A percentile compares a stretch with the other conserved stretches of the same genome.
Conservation (phyloP, 2,329 filamentous ascomycete genomes). For the Claviceps sp. region DNA sequence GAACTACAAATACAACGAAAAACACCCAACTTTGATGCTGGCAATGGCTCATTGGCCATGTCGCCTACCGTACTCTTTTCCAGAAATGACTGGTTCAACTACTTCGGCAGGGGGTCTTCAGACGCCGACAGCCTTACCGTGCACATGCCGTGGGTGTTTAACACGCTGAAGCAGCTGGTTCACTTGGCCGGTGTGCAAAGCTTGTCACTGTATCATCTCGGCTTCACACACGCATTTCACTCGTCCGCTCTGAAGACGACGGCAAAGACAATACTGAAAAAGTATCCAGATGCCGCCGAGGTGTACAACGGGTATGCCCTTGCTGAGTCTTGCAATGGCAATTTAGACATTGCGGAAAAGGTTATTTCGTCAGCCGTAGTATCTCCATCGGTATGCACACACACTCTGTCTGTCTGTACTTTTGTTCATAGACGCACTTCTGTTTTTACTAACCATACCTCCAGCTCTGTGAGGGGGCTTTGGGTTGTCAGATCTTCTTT, state of each 20-base stretch:
- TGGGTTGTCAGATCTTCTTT: constrained; percentile 35
- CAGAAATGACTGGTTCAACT: constrained; percentile 30
- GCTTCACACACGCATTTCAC: constrained; percentile 44
- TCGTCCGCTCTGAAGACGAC: constrained; percentile 47
- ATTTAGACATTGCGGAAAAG: constrained; percentile 42
- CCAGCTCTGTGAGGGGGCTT: constrained; percentile 9
- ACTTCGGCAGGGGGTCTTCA: constrained; percentile 16
- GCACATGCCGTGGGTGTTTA: constrained; percentile 35
- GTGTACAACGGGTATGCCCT: constrained; percentile 73
- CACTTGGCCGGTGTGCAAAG: constrained; percentile 20
- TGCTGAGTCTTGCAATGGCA: constrained; percentile 49
- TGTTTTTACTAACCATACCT: constrained; percentile 1
- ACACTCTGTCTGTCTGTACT: too few relatives aligned
- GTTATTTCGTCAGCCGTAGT: constrained; percentile 53
- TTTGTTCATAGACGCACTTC: not conserved
- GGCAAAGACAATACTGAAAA: constrained; percentile 63
- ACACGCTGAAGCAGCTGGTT: constrained; percentile 45
- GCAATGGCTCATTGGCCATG: constrained; percentile 16
- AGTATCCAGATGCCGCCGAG: constrained; percentile 44
- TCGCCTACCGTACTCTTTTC: constrained; percentile 43
- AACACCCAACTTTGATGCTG: constrained; percentile 18
- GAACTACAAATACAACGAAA: constrained; percentile 12
- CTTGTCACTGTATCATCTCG: constrained; percentile 57
- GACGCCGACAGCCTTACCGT: constrained; percentile 10
- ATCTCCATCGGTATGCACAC: constrained; percentile 19